These are phyloP conservation scores for Fusarium sp. DNA, from an alignment of 2,329 filamentous ascomycete genomes.

Conservation along the genomic window DNA sequence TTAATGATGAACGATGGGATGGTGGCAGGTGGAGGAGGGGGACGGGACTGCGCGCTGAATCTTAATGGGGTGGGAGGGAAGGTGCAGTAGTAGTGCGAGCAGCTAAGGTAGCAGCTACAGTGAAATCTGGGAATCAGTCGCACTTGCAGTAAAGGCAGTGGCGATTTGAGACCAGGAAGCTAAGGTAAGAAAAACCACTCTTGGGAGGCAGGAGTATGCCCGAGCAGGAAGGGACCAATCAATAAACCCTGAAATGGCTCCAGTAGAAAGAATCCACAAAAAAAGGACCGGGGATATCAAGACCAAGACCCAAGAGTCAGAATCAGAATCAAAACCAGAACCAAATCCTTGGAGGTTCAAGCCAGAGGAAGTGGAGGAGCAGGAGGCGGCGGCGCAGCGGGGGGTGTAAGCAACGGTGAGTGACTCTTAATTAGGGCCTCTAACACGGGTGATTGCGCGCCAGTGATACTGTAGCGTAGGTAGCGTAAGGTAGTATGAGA, in stretches of 20 bases:
- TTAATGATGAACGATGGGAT: slow-evolving; percentile 33
- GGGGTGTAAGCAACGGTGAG: slow-evolving; percentile 31
- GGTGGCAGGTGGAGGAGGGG: slow-evolving; percentile 38
- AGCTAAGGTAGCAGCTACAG: slow-evolving; percentile 17
- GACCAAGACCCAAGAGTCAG: slow-evolving; percentile 13
- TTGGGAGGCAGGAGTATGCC: slow-evolving; percentile 22
- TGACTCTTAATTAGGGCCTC: slow-evolving; percentile 26
- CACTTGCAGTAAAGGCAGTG: slow-evolving; percentile 33
- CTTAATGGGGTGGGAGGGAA: slow-evolving; percentile 39
- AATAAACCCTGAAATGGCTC: slow-evolving; percentile 15
- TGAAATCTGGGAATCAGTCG: slow-evolving; percentile 26
- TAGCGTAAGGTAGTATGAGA: slow-evolving; percentile 23
- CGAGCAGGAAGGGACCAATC: slow-evolving; percentile 25
- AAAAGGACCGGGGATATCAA: slow-evolving; percentile 23
- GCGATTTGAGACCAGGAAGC: slow-evolving; percentile 33
- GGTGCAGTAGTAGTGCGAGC: slow-evolving; percentile 35
- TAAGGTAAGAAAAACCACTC: slow-evolving; percentile 26
- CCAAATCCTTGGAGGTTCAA: slow-evolving; percentile 6
- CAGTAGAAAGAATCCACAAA: slow-evolving; percentile 23
- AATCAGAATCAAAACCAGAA: slow-evolving; percentile 13
- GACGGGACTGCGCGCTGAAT: slow-evolving; percentile 40
- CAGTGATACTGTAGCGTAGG: slow-evolving; percentile 27
- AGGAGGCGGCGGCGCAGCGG: slow-evolving; percentile 31
- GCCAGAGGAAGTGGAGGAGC: slow-evolving; percentile 27
- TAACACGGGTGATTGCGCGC: slow-evolving; percentile 22